Evolutionary conservation across 2,329 filamentous ascomycete genomes (phyloP).

Genomic region (Dissoconium aciculare): DNA sequence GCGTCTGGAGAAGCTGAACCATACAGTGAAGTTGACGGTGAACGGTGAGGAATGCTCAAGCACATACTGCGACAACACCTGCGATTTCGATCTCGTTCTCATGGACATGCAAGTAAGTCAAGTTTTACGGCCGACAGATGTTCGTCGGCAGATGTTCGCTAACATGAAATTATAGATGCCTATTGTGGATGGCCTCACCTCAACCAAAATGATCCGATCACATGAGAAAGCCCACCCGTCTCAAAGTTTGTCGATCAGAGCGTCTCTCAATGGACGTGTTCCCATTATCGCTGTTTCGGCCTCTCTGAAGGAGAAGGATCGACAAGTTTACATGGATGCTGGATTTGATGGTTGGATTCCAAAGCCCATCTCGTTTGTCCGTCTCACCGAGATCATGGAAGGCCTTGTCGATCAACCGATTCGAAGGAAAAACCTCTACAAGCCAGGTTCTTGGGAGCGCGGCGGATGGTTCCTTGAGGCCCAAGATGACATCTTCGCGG

Average conservation of each 20-base stretch:
- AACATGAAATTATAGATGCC: conserved; percentile 59
- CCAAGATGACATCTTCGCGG: conserved; percentile 25
- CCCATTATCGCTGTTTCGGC: conserved; percentile 82
- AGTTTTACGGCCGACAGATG: too few relatives aligned
- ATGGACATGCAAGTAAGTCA: conserved; percentile 79
- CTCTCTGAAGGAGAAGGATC: conserved; percentile 57
- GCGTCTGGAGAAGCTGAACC: conserved; percentile 59
- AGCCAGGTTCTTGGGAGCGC: conserved; percentile 61
- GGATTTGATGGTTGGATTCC: conserved; percentile 87
- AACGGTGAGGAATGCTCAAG: conserved; percentile 76
- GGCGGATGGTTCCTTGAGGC: conserved; percentile 64
- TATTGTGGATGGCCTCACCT: conserved; percentile 69
- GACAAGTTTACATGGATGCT: conserved; percentile 53
- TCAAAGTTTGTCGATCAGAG: conserved; percentile 44
- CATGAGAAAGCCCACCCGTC: conserved; percentile 44
- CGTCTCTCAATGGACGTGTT: conserved; percentile 47
- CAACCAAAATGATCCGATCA: conserved; percentile 68
- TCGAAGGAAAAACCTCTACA: conserved; percentile 51
- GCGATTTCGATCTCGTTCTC: conserved; percentile 59
- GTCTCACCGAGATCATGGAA: conserved; percentile 51
- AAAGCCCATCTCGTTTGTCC: conserved; percentile 71
- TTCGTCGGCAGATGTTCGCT: too few relatives aligned
- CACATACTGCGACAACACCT: conserved; percentile 48
- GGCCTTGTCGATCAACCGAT: conserved; percentile 50
- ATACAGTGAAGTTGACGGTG: conserved; percentile 54